A percentile compares a stretch with the other conserved stretches of the same genome.
These are phyloP conservation scores for Orbilia brochopaga DNA, from an alignment of 2,329 filamentous ascomycete species.

Conservation along the genomic window DNA sequence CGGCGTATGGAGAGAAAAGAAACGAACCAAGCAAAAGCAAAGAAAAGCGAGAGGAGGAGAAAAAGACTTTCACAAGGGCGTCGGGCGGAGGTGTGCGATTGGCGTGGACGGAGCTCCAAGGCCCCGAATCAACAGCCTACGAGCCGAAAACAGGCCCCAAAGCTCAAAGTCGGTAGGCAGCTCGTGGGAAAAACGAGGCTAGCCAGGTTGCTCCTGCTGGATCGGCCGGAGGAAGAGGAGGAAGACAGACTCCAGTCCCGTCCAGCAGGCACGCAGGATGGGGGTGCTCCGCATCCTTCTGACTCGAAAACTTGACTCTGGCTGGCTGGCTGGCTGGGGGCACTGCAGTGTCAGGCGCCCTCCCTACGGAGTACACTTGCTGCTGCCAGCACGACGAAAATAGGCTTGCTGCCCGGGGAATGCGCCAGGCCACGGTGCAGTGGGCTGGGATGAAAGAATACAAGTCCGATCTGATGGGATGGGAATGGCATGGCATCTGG, in stretches of 20 bases:
- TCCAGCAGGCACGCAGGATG: slow-evolving; percentile 9
- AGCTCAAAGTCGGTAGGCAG: slow-evolving; percentile 29
- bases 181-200: slow-evolving; percentile 44
- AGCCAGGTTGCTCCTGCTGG: slow-evolving; percentile 14
- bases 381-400: no score
- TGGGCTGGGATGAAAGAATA: background rate
- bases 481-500: slow-evolving; percentile 5
- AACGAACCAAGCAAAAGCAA: slow-evolving; percentile 3
- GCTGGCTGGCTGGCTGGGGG: no score
- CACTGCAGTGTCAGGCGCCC: slow-evolving; percentile 41
- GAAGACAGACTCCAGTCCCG: no score
- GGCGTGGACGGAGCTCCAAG: slow-evolving; percentile 45
- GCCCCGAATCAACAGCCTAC: slow-evolving; percentile 16
- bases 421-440: no score
- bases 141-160: slow-evolving; percentile 33
- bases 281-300: slow-evolving; percentile 30
- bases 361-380: slow-evolving; percentile 13
- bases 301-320: slow-evolving; percentile 22
- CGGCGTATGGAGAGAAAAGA: slow-evolving; percentile 38
- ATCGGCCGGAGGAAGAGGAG: slow-evolving; percentile 1
- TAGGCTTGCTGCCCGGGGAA: no score
- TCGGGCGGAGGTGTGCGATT: slow-evolving; percentile 25
- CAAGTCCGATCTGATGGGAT: slow-evolving; percentile 33
- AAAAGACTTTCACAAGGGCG: background rate
- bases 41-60: background rate